phyloP scores from a whole-genome alignment of 345 rosid genomes.

The Pistacia atlantica region DNA sequence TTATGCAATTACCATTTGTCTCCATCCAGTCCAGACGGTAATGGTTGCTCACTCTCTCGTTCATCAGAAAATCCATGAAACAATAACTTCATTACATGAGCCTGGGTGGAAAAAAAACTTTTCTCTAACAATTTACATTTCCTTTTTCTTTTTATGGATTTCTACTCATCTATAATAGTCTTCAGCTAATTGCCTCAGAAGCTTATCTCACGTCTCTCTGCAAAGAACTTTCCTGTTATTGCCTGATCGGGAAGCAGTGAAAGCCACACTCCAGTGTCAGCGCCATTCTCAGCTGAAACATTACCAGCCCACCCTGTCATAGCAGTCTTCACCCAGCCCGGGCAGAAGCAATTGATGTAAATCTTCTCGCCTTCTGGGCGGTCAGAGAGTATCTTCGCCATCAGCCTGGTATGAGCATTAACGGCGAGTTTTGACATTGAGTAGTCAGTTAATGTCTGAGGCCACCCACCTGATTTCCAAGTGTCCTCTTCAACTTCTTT shows the following conservation, averaged over 20 bases:
- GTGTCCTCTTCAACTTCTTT: conserved; percentile 75
- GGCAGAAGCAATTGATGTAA: conserved; percentile 84
- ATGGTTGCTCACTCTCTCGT: background rate
- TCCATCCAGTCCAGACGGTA: background rate
- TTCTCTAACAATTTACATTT: conserved; percentile 1
- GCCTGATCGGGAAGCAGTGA: conserved; percentile 78
- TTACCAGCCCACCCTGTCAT: conserved; percentile 97
- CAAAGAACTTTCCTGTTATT: conserved; percentile 82
- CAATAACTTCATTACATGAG: conserved; percentile 7
- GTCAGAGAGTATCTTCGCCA: conserved; percentile 58
- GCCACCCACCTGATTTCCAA: conserved; percentile 94
- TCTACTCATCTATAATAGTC: background rate
- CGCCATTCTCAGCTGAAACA: conserved; percentile 72
- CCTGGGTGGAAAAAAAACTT: background rate
- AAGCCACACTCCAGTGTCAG: conserved; percentile 97
- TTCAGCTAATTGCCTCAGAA: conserved; percentile 39
- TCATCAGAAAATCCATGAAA: conserved; percentile 5
- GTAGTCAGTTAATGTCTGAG: conserved; percentile 77
- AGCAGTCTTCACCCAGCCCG: conserved; percentile 98
- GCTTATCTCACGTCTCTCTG: conserved; percentile 84
- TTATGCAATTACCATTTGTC: background rate
- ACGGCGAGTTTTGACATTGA: conserved; percentile 90
- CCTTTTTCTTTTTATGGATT: background rate
- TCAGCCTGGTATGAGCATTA: conserved; percentile 67
- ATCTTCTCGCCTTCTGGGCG: conserved; percentile 82